Evolutionary conservation across 23 red algal genomes (phyloP).

Genomic region (Gracilaria domingensis): DNA sequence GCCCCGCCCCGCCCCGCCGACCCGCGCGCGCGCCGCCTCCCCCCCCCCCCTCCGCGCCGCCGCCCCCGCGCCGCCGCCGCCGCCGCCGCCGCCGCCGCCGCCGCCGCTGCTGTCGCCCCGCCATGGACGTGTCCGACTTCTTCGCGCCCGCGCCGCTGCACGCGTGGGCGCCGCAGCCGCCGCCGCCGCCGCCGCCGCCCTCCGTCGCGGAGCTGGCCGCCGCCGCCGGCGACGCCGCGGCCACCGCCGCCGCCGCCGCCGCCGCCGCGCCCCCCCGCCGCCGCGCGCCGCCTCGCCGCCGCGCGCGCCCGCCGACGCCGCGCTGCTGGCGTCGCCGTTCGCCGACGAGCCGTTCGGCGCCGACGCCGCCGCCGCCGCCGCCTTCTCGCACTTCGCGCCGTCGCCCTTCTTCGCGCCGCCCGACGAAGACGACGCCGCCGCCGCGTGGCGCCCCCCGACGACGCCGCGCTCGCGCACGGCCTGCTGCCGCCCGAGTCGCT

Average conservation of each 20-base stretch:
- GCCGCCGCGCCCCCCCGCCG: slow-evolving; percentile 22
- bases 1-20: too few species aligned
- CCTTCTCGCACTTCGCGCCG: neutral
- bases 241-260: slow-evolving; percentile 17
- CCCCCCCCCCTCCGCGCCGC: neutral
- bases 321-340: slow-evolving; percentile 1
- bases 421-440: neutral
- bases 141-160: neutral
- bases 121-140: slow-evolving; percentile 17
- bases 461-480: neutral
- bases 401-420: neutral
- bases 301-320: neutral
- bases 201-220: slow-evolving; percentile 14
- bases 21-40: too few species aligned
- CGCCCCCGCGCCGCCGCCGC: neutral
- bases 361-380: neutral
- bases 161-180: neutral
- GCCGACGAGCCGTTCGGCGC: neutral
- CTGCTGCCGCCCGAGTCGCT: neutral
- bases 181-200: neutral
- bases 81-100: neutral
- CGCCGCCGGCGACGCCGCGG: slow-evolving; percentile 25
- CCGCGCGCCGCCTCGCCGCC: neutral
- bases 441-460: neutral
- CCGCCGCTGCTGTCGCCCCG: neutral